phyloP scores from a whole-genome alignment of 345 rosid genomes.

The Pugionium dolabratum region DNA sequence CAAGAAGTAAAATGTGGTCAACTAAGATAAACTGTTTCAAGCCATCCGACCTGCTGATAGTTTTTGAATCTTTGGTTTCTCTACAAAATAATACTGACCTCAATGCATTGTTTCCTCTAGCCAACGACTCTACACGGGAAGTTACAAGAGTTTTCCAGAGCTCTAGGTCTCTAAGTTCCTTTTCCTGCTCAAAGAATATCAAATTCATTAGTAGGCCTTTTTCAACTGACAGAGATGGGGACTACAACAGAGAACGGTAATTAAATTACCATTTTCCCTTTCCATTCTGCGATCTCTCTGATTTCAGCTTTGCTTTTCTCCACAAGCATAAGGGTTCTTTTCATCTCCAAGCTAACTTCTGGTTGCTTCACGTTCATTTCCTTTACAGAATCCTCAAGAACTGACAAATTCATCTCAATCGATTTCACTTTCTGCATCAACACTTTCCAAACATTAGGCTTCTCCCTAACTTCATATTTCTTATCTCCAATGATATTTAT shows the following conservation, averaged over 20 bases:
- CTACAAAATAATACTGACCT: constrained; percentile 56
- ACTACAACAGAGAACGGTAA: background rate
- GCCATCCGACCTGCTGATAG: background rate
- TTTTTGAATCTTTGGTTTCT: background rate
- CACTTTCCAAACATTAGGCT: constrained; percentile 70
- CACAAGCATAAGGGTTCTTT: constrained; percentile 49
- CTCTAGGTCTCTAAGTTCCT: constrained; percentile 50
- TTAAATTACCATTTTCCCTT: constrained; percentile 53
- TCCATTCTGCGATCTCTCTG: constrained; percentile 60
- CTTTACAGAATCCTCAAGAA: constrained; percentile 73
- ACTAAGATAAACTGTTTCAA: background rate
- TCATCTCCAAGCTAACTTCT: constrained; percentile 59
- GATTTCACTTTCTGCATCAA: constrained; percentile 89
- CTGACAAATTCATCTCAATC: constrained; percentile 70
- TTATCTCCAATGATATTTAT: constrained; percentile 52
- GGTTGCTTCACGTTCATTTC: constrained; percentile 62
- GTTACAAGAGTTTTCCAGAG: constrained; percentile 64
- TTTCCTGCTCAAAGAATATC: constrained; percentile 50
- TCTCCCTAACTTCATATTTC: constrained; percentile 62
- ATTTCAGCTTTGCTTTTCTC: constrained; percentile 62
- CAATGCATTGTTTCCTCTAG: constrained; percentile 59
- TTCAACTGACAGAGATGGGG: background rate
- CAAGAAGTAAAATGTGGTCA: background rate
- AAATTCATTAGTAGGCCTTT: background rate
- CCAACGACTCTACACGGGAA: constrained; percentile 59